Evolutionary conservation across 2,329 filamentous ascomycete genomes (phyloP), one percentile per base, ranked within the genome.

Genomic region (Colletotrichum lindemuthianum): DNA sequence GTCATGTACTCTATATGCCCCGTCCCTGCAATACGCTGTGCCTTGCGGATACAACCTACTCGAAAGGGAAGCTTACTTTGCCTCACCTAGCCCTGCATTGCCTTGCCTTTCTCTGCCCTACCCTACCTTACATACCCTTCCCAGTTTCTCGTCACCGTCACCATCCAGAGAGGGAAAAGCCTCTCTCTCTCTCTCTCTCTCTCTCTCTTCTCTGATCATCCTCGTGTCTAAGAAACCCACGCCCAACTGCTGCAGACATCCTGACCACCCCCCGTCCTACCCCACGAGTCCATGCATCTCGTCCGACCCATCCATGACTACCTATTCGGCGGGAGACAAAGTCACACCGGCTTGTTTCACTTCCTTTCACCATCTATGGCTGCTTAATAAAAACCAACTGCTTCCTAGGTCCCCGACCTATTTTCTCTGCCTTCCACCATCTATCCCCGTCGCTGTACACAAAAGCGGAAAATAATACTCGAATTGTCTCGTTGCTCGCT

Each of bases 261-360:
- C 58, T 52, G 51, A 63, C 58, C 57, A 47, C 24, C 16, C 39
- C 57, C 61, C 51, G 61, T 65, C 61, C 61, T 61, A 65, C 61
- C 61, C 58, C 61, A 65, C 61, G 61, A 65, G 61, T 57, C 58
- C 45, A 65, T 65, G 58, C 58, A 61, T 61, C 61, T 57, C 57
- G 61, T 65, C 61, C 59, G 51, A 69, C 69, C 56, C 61, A 51
- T 67, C 51, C 64, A 56, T 67, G 56, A 67, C 56, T 56, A 37
- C 65, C 56, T 45, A 66, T 66, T 65, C 60, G 61, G 59, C 67
- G 52, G 24, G 67, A 54, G 55, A 45, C 56, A 55, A 59, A 67
- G 76, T 77, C 71, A 73, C 74, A 77, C 75, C 65, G 70, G 60
- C 70, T 71, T 77, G 76, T 77, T 76, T 76, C 74, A 74, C 70